Base-by-base conservation (phyloP, 208 protist genomes). In the Leishmania tropica region DNA sequence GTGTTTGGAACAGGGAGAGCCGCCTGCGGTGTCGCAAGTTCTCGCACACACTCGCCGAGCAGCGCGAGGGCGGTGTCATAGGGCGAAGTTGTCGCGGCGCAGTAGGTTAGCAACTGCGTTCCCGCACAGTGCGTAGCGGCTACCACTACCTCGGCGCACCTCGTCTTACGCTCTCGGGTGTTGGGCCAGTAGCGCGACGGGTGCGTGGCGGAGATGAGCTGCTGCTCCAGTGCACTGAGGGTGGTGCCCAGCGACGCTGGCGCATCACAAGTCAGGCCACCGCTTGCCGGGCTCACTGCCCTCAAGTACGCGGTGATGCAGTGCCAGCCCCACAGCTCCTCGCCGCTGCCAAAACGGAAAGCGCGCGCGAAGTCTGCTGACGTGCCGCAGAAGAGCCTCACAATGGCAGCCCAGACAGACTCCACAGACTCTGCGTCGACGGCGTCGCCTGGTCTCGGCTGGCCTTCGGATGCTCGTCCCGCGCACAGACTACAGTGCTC, bases 261-360 rank as follows among this genome's bases (percentile, higher is more conserved):
- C 24, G 2, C 7, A 2, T 79, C 75, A 53, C 19, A 17, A 24
- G n/a, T 51, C 11, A 5, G 15, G 53, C 0, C 24, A 60, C 24
- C 58, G 35, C 40, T 40, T 42, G 31, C 37, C 6, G 15, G 40
- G 40, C 68, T 28, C 31, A 72, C 81, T 28, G 67, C 21, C 42
- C 56, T 40, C 77, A 85, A 54, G 72, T 85, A 85, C 4, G 51
- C 77, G 37, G 76, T 11, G 37, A 81, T 75, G 81, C 81, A 85
- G 54, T 79, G 70, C 81, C 81, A 85, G 6, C 77, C 42, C 81
- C 77, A 85, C 47, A 85, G 77, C 71, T 81, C 76, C 48, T 68
- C 37, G 17, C 81, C 81, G 40, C 31, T 67, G 17, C 47, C 60
- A 21, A 76, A 35, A 37, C 72, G 15, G 21, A 78, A 54, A 53